Conservation (phyloP, 306 rosid genomes). For the Corylus avellana region DNA sequence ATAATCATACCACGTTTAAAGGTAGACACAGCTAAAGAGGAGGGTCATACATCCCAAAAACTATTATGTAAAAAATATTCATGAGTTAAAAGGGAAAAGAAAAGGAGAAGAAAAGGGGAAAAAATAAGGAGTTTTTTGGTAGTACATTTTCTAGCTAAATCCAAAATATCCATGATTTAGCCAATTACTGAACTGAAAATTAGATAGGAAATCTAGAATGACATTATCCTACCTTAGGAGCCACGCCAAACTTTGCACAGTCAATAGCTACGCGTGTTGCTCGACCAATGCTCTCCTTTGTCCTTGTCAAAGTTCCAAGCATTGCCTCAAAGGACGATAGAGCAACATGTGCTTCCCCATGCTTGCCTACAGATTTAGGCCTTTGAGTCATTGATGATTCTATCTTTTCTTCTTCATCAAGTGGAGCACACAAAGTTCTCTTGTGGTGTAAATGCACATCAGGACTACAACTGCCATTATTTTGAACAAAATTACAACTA, state of each 20-base stretch:
- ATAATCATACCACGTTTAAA: not conserved
- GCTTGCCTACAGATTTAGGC: slow-evolving; percentile 58
- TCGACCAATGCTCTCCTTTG: slow-evolving; percentile 96
- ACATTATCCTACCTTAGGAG: slow-evolving; percentile 63
- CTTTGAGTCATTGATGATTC: slow-evolving; percentile 51
- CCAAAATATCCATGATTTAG: no score
- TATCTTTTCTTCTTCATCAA: slow-evolving; percentile 47
- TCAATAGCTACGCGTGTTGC: slow-evolving; percentile 93
- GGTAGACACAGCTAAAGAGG: not conserved
- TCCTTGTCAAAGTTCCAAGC: slow-evolving; percentile 84
- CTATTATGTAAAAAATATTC: not conserved
- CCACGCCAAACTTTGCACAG: slow-evolving; percentile 87
- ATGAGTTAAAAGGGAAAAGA: not conserved
- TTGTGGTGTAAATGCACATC: slow-evolving; percentile 59
- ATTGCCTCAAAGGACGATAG: slow-evolving; percentile 72
- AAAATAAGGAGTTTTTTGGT: not conserved
- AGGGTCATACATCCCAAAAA: not conserved
- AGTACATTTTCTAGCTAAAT: not conserved
- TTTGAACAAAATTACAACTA: slow-evolving; percentile 65
- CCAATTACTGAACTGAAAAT: not conserved
- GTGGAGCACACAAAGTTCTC: slow-evolving; percentile 40
- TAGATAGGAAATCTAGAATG: slow-evolving; percentile 2
- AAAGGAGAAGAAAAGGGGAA: slow-evolving; percentile 5
- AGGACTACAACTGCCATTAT: slow-evolving; percentile 81
- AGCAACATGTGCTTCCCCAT: slow-evolving; percentile 69